Percentiles rank a stretch among this genome's conserved stretches.
Evolutionary conservation across 306 rosid genomes (phyloP).

Genomic region (Prosopis cineraria): DNA sequence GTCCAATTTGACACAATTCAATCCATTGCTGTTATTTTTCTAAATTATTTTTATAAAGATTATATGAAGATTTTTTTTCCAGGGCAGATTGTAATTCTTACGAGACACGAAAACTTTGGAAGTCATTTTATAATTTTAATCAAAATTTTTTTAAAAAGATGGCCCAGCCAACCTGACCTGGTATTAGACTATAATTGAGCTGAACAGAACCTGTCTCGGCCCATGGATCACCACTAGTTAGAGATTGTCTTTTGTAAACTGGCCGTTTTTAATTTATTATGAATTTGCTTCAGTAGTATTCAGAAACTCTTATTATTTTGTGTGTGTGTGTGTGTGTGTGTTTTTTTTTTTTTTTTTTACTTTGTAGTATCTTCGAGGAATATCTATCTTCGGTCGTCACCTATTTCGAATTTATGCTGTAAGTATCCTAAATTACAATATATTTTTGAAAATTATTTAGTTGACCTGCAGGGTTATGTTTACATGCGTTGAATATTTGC

Average conservation of each 20-base stretch:
- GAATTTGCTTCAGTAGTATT: constrained; percentile 33
- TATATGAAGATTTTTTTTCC: neutral
- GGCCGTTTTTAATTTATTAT: constrained; percentile 19
- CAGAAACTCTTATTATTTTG: constrained; percentile 31
- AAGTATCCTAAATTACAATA: constrained; percentile 40
- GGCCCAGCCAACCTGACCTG: neutral
- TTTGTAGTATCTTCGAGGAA: constrained; percentile 82
- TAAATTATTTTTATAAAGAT: neutral
- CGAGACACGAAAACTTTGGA: neutral
- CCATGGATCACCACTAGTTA: neutral
- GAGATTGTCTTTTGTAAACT: neutral
- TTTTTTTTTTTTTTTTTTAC: constrained; percentile 24
- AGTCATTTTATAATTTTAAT: neutral
- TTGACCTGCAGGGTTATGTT: neutral
- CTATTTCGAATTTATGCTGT: constrained; percentile 86
- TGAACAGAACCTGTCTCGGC: neutral
- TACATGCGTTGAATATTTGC: constrained; percentile 38
- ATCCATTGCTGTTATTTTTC: neutral
- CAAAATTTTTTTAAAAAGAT: neutral
- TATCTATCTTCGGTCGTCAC: constrained; percentile 77
- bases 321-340: too few species aligned
- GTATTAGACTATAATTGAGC: neutral
- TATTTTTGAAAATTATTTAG: constrained; percentile 9
- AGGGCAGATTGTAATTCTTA: neutral
- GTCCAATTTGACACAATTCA: neutral